Conservation (phyloP, 176 grass and related monocot genomes). For the Triticum urartu region DNA sequence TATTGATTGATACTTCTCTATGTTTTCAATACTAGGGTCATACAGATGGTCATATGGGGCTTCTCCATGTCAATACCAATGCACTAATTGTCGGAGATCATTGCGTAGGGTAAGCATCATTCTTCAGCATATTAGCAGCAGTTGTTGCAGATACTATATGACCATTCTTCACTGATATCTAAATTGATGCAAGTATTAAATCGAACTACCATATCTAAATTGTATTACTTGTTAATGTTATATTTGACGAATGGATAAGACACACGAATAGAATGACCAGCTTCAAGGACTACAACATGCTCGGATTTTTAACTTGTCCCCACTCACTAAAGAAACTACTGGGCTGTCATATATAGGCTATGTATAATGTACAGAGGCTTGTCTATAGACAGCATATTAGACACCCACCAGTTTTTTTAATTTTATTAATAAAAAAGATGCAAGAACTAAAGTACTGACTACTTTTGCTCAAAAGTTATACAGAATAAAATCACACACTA, state of each 20-base stretch:
- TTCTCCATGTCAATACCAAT: constrained; percentile 79
- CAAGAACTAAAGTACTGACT: neutral
- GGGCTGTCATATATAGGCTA: neutral
- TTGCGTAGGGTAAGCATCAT: constrained; percentile 86
- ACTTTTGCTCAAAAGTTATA: neutral
- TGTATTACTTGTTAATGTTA: neutral
- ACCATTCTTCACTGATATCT: neutral
- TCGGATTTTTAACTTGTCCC: neutral
- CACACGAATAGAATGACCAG: neutral
- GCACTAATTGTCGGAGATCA: constrained; percentile 91
- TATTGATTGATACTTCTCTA: constrained; percentile 1
- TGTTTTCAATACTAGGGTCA: constrained; percentile 58
- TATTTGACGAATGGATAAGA: neutral
- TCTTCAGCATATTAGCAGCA: neutral
- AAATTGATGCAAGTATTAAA: neutral
- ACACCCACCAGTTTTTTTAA: neutral
- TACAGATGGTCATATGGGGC: constrained; percentile 89
- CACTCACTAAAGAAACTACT: neutral
- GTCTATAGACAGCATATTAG: neutral
- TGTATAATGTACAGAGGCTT: neutral
- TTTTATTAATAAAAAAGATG: neutral
- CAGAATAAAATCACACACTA: neutral
- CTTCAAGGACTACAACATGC: neutral
- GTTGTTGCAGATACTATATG: neutral
- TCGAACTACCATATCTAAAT: neutral